Evolutionary conservation across 2,329 filamentous ascomycete genomes (phyloP), one percentile per base, ranked within the genome.

Genomic region (Talaromyces sp.): DNA sequence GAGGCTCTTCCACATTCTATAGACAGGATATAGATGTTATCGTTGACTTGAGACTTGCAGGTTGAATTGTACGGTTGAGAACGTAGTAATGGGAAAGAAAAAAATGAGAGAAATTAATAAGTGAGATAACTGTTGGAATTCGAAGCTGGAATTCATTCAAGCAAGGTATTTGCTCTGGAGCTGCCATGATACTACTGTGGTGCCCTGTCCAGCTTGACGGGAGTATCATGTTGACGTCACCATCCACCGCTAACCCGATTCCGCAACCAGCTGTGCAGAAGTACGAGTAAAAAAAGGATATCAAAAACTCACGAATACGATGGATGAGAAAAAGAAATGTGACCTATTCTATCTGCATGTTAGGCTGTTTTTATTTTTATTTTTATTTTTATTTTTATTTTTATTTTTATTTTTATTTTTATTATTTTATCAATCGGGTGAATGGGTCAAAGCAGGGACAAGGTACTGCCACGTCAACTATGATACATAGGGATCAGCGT

Each of bases 201-300:
- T 33, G 30, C 52, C 55, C 43, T 49, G 59, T 62, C 58, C 55
- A 42, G 5, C 24, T 19, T 36, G 41, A 33, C 44, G 40, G 27
- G n/a, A 41, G 22, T 14, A 63, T 66, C 64, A 66, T 64, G 35
- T 41, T 66, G 65, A 67, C 63, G 65, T 67, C 65, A 67, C 51
- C n/a, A 36, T 13, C 2, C 8, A 10, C 27, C 41, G 16, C 59
- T 63, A 61, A 51, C 61, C 54, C 8, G 11, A 54, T 57, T 6
- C 2, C 36, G 60, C 47, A 61, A 53, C 50, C 13, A 55, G 58
- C 58, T 62, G 39, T 14, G 17, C 17, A 41, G 20, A 33, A 44
- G 32, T 36, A 36, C 17, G n/a, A 13, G 8, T 11, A 24, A 43
- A 19, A 10, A 17, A 14, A 19, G 20, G 20, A 43, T 11, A 22